Percentiles rank a stretch among this genome's conserved stretches.
Evolutionary conservation across 805 yeast species (phyloP).

Genomic region (Wickerhamiella qilinensis): DNA sequence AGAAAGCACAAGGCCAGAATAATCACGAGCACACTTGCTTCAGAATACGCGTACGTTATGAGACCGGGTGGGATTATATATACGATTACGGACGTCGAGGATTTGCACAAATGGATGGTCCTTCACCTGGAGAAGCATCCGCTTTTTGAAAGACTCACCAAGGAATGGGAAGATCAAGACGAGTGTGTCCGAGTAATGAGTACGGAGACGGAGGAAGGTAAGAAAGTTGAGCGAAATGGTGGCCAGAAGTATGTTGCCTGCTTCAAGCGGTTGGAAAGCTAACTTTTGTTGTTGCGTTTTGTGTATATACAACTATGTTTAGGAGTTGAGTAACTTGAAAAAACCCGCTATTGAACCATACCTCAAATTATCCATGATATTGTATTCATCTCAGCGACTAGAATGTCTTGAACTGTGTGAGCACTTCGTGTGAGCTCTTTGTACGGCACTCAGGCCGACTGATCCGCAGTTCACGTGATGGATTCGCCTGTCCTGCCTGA

Average conservation of each 20-base stretch:
- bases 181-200: conserved; percentile 76
- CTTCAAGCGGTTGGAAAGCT: conserved; percentile 23
- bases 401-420: too few species aligned
- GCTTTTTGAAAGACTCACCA: conserved; percentile 60
- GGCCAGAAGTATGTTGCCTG: conserved; percentile 86
- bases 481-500: too few species aligned
- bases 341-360: background rate
- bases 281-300: background rate
- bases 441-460: too few species aligned
- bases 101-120: conserved; percentile 93
- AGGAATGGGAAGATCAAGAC: conserved; percentile 70
- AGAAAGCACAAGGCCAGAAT: conserved; percentile 96
- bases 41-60: conserved; percentile 85
- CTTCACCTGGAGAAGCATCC: conserved; percentile 84
- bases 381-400: too few species aligned
- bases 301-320: background rate
- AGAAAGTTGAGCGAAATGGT: conserved; percentile 80
- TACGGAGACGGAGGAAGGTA: conserved; percentile 94
- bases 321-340: background rate
- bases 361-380: background rate
- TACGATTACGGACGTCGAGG: conserved; percentile 91
- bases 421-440: too few species aligned
- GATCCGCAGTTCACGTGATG: too few species aligned
- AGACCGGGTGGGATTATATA: conserved; percentile 77
- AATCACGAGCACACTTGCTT: conserved; percentile 69